A percentile compares a stretch with the other conserved stretches of the same genome.
Evolutionary conservation across 2,329 filamentous ascomycete genomes (phyloP).

Genomic region (Dactylellina parvicollis): DNA sequence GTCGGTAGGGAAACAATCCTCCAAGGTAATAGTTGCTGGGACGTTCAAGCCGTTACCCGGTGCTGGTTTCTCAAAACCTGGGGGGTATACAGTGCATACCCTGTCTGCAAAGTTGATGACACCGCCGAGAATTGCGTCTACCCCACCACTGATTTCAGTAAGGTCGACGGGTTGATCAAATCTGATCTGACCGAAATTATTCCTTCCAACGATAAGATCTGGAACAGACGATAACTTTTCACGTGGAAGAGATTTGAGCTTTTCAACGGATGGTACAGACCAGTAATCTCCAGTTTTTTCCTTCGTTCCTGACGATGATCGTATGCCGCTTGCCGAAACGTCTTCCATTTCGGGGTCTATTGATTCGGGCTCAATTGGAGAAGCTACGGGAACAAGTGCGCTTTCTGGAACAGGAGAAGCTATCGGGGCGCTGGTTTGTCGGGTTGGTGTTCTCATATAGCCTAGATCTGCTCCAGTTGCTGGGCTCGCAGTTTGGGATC

Average conservation of each 20-base stretch:
- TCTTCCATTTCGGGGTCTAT: slow-evolving; percentile 61
- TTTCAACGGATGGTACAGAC: slow-evolving; percentile 79
- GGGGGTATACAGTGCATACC: slow-evolving; percentile 84
- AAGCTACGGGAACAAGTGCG: slow-evolving; percentile 68
- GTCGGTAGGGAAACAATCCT: slow-evolving; percentile 90
- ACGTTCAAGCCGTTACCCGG: slow-evolving; percentile 91
- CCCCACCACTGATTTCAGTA: slow-evolving; percentile 71
- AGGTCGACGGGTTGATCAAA: slow-evolving; percentile 88
- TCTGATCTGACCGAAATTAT: slow-evolving; percentile 80
- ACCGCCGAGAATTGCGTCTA: slow-evolving; percentile 80
- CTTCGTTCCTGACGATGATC: slow-evolving; percentile 60
- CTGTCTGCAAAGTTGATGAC: slow-evolving; percentile 81
- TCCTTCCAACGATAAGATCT: slow-evolving; percentile 82
- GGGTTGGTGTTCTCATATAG: slow-evolving; percentile 51
- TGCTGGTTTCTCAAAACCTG: slow-evolving; percentile 79
- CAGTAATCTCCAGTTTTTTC: slow-evolving; percentile 79
- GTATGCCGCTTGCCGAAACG: not conserved
- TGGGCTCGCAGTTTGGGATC: slow-evolving; percentile 44
- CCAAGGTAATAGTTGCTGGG: slow-evolving; percentile 83
- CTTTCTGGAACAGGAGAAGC: slow-evolving; percentile 39
- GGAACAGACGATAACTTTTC: slow-evolving; percentile 78
- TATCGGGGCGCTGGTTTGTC: slow-evolving; percentile 20
- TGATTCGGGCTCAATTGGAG: slow-evolving; percentile 65
- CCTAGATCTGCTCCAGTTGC: slow-evolving; percentile 34
- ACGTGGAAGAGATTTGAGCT: slow-evolving; percentile 81